Base-by-base conservation (phyloP, 192 early-diverging fungal species). In the Pilaira anomala region DNA sequence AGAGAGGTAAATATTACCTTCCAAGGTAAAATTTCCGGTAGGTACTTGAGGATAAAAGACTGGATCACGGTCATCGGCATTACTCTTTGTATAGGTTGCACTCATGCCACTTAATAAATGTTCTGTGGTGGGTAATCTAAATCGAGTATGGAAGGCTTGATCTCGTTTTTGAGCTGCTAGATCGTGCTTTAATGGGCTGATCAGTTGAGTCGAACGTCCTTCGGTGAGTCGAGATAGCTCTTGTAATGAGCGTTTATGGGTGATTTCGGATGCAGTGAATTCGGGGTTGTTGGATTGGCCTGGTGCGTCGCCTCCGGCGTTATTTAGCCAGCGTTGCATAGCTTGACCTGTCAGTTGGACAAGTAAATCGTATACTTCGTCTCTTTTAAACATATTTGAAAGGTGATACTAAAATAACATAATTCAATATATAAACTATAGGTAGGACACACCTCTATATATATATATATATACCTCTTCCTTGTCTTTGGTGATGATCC, bases 271-370 rank as follows among this genome's bases (percentile, higher is more conserved):
- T 7, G 40, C 36, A 4, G 22, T 24, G 21, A 58, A 58, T 11
- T n/a, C 21, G 28, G 46, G 11, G 29, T 63, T 54, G 21, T 48
- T 60, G 7, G 78, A 73, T 19, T 64, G 69, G 24, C 82, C 82
- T 7, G 84, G 84, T 14, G 89, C 83, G 18, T 86, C 86, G 41
- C 87, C 85, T 14, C 85, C 72, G 5, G 84, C 80, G 70, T 87
- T 89, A 58, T 95, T 88, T 60, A 99, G 76, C 46, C 98, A 76
- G 30, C 86, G 80, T 60, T 91, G 81, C 93, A 97, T 96, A 6
- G 94, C 89, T 52, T 91, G 75, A 48, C 86, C 83, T 0, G 92
- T 91, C 52, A 99, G 77, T 65, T 96, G 91, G 48, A 94, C 88
- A n/a, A 99, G 78, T 59, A 97, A 79, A 63, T 97, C 95, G 65